A percentile compares a stretch with the other conserved stretches of the same genome.
Evolutionary conservation across 1,139 yeast genomes (phyloP).

Genomic region (Blastobotrys apis): DNA sequence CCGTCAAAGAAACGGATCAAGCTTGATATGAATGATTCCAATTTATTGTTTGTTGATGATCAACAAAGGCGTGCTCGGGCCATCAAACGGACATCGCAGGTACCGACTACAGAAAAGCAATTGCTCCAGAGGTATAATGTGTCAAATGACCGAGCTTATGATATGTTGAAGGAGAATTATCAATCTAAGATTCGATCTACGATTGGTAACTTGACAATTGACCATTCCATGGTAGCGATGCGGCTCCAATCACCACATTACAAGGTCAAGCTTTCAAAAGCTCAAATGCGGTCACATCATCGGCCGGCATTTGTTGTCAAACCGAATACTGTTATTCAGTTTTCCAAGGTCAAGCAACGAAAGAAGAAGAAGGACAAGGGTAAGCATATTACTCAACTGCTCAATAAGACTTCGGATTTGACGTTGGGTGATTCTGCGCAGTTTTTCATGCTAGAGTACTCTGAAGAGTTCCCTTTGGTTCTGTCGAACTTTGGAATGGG

Average conservation of each 20-base stretch:
- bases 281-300: conserved; percentile 75
- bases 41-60: conserved; percentile 60
- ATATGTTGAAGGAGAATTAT: conserved; percentile 74
- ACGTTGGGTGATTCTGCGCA: conserved; percentile 81
- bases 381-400: conserved; percentile 69
- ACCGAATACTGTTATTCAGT: conserved; percentile 72
- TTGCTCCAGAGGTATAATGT: conserved; percentile 62
- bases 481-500: conserved; percentile 95
- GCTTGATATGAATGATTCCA: conserved; percentile 85
- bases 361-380: conserved; percentile 90
- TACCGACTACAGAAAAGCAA: conserved; percentile 49
- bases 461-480: conserved; percentile 84
- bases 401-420: conserved; percentile 66
- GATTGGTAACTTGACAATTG: conserved; percentile 84
- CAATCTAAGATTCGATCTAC: conserved; percentile 91
- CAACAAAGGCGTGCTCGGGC: conserved; percentile 15
- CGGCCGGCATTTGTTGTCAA: conserved; percentile 70
- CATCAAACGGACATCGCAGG: conserved; percentile 20
- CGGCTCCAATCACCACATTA: conserved; percentile 89
- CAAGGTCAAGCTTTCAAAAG: conserved; percentile 67
- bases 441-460: conserved; percentile 76
- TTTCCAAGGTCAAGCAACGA: conserved; percentile 71
- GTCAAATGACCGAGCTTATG: conserved; percentile 86
- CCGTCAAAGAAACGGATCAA: conserved; percentile 42
- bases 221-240: conserved; percentile 85